A percentile compares a stretch with the other conserved stretches of the same genome.
These are phyloP conservation scores for Penicillium paradoxum DNA, from an alignment of 495 filamentous ascomycete genomes.

Conservation along the genomic window DNA sequence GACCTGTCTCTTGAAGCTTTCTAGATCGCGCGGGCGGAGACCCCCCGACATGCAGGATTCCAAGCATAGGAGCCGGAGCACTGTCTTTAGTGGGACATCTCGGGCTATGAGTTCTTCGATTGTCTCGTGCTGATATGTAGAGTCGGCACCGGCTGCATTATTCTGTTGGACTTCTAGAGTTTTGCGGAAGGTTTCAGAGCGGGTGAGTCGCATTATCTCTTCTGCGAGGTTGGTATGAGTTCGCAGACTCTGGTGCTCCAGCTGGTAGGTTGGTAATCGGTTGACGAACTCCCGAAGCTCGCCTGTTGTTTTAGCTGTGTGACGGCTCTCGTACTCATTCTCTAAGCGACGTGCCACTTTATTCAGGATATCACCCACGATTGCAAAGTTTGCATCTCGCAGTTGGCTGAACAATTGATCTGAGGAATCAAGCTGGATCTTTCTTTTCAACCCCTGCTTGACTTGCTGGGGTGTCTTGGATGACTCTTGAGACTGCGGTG, in stretches of 20 bases:
- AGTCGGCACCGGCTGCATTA: slow-evolving; percentile 84
- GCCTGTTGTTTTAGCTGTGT: slow-evolving; percentile 77
- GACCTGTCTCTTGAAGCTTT: slow-evolving; percentile 81
- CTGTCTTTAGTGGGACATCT: slow-evolving; percentile 66
- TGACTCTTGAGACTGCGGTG: slow-evolving; percentile 47
- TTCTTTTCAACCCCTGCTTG: slow-evolving; percentile 72
- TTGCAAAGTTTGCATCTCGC: slow-evolving; percentile 90
- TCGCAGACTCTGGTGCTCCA: slow-evolving; percentile 86
- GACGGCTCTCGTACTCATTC: slow-evolving; percentile 83
- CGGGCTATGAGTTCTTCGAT: slow-evolving; percentile 93
- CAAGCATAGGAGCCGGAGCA: slow-evolving; percentile 82
- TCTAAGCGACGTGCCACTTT: slow-evolving; percentile 85
- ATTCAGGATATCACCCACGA: slow-evolving; percentile 82
- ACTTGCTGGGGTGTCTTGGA: slow-evolving; percentile 50
- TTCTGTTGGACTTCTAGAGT: slow-evolving; percentile 93
- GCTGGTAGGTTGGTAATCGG: slow-evolving; percentile 85
- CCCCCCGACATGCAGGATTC: slow-evolving; percentile 89
- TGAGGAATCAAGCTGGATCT: slow-evolving; percentile 82
- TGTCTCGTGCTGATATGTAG: slow-evolving; percentile 78
- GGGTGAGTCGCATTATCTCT: slow-evolving; percentile 89
- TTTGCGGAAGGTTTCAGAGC: slow-evolving; percentile 80
- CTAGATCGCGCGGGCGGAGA: slow-evolving; percentile 78
- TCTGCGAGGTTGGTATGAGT: slow-evolving; percentile 89
- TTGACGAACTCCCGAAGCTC: slow-evolving; percentile 91
- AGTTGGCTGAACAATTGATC: slow-evolving; percentile 88